phyloP scores from a whole-genome alignment of 2,329 filamentous ascomycete species.

The Botryotinia calthae region DNA sequence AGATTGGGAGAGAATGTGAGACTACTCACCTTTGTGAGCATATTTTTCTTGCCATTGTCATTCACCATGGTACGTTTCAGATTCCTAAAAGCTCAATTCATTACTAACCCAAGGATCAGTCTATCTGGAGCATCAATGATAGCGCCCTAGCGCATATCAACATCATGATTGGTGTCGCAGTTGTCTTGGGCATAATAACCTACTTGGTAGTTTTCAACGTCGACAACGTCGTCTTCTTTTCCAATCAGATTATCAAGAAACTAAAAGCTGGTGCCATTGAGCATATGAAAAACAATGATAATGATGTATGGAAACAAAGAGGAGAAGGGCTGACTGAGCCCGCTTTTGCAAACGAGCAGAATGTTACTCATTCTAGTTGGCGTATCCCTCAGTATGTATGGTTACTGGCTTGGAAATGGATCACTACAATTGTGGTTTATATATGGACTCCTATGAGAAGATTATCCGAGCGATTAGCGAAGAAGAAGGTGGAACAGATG shows the following conservation, averaged over 20 bases:
- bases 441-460: not conserved
- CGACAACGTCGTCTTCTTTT: not conserved
- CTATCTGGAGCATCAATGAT: not conserved
- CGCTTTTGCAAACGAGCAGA: not conserved
- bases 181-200: not conserved
- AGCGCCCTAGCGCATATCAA: not conserved
- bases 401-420: not conserved
- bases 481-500: not conserved
- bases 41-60: not conserved
- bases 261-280: not conserved
- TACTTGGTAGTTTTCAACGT: not conserved
- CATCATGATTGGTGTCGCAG: not conserved
- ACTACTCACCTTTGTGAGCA: not conserved
- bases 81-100: rapidly evolving
- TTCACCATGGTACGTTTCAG: not conserved
- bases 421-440: not conserved
- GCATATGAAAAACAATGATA: not conserved
- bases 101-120: not conserved
- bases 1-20: not conserved
- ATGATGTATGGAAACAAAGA: not conserved
- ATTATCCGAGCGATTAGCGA: not conserved
- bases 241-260: not conserved
- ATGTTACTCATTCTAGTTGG: not conserved
- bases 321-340: not conserved
- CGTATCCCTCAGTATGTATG: not conserved